A percentile compares a stretch with the other conserved stretches of the same genome.
These are phyloP conservation scores for Botrytis sinoallii DNA, from an alignment of 2,329 filamentous ascomycete genomes.

Conservation along the genomic window DNA sequence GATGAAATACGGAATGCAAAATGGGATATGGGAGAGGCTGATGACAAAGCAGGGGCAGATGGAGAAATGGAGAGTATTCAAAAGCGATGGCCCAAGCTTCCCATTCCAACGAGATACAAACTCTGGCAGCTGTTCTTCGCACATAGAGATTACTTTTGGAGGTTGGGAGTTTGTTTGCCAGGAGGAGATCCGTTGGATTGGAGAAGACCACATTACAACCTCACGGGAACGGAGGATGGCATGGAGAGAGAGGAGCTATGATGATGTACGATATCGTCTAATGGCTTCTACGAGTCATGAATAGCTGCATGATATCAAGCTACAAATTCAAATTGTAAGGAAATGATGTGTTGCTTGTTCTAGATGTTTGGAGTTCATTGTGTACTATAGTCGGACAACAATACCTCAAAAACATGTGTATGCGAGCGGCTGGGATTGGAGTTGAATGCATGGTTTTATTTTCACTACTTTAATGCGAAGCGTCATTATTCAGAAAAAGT, in stretches of 20 bases:
- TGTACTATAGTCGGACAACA: not conserved
- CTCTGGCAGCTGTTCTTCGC: slow-evolving; percentile 94
- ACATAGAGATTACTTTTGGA: slow-evolving; percentile 95
- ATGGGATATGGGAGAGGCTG: not conserved
- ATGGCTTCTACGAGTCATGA: not conserved
- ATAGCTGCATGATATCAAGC: not conserved
- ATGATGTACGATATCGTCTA: not conserved
- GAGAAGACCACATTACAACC: slow-evolving; percentile 52
- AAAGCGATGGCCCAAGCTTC: slow-evolving; percentile 20
- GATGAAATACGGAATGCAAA: not conserved
- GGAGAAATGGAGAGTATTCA: slow-evolving; percentile 29
- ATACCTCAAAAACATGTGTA: not conserved
- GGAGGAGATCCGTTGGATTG: slow-evolving; percentile 70
- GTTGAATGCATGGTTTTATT: not conserved
- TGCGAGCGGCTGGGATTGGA: not conserved
- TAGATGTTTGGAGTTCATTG: not conserved
- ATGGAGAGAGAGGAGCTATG: not conserved
- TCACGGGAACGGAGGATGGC: slow-evolving; percentile 31
- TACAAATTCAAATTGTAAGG: not conserved
- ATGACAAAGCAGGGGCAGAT: not conserved
- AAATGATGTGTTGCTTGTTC: not conserved
- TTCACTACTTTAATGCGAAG: not conserved
- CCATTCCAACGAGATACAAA: slow-evolving; percentile 53
- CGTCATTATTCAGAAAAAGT: not conserved
- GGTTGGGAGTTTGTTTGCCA: slow-evolving; percentile 84